These are phyloP conservation scores for Silene uniflora DNA, from an alignment of 148 eudicot genomes.

Conservation along the genomic window DNA sequence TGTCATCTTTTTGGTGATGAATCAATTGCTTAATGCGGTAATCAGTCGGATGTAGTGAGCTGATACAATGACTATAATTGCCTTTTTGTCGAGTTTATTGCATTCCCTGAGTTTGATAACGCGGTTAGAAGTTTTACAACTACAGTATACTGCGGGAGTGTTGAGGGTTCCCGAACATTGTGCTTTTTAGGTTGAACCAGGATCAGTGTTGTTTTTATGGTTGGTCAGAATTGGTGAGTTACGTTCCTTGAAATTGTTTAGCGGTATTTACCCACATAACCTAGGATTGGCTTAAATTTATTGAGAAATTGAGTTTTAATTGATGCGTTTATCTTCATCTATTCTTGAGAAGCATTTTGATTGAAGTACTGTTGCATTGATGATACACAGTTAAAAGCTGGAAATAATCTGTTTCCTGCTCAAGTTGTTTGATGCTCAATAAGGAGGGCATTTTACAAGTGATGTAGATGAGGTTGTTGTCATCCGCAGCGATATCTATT, in stretches of 20 bases:
- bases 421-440: too few species aligned
- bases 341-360: background rate
- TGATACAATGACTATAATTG: background rate
- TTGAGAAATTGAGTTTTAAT: background rate
- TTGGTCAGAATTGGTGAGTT: background rate
- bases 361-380: background rate
- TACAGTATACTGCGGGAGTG: too few species aligned
- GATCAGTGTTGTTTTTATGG: background rate
- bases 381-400: slow-evolving; percentile 32
- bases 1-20: too few species aligned
- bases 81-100: background rate
- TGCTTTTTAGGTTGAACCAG: background rate
- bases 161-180: too few species aligned
- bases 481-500: too few species aligned
- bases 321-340: background rate
- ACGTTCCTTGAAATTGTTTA: too few species aligned
- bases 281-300: background rate
- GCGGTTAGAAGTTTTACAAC: too few species aligned
- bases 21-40: too few species aligned
- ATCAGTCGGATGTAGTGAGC: background rate
- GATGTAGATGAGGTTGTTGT: too few species aligned
- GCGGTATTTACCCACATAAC: too few species aligned
- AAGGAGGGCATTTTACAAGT: too few species aligned
- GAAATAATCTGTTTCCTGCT: slow-evolving; percentile 32
- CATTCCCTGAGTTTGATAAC: background rate